Conservation (phyloP, 2,329 filamentous ascomycete species). For the Aspergillus melleus region DNA sequence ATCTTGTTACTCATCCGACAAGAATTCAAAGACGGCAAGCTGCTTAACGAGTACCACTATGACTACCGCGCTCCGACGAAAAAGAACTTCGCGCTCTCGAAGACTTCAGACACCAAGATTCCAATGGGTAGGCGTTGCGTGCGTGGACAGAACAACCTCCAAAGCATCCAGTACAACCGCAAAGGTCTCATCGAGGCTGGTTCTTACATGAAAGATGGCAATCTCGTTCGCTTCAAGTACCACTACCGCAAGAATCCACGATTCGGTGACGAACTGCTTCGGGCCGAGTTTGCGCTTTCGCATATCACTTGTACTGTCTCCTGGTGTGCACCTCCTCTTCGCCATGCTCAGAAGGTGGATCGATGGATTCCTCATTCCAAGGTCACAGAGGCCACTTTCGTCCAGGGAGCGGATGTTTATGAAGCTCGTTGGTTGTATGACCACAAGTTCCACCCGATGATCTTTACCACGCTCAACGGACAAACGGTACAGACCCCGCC, state of each 20-base stretch:
- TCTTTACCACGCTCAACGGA: conserved; percentile 52
- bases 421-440: conserved; percentile 53
- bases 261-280: conserved; percentile 56
- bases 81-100: conserved; percentile 27
- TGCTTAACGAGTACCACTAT: conserved; percentile 52
- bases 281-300: conserved; percentile 55
- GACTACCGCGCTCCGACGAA: conserved; percentile 38
- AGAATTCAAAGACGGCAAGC: conserved; percentile 47
- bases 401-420: conserved; percentile 54
- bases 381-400: conserved; percentile 56
- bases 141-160: conserved; percentile 45
- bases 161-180: conserved; percentile 54
- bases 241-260: conserved; percentile 56
- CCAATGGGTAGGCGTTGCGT: conserved; percentile 50
- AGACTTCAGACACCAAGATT: conserved; percentile 34
- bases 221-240: conserved; percentile 55
- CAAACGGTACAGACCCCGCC: conserved; percentile 52
- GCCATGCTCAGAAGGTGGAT: conserved; percentile 52
- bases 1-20: conserved; percentile 47
- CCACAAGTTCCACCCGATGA: conserved; percentile 51
- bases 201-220: conserved; percentile 54
- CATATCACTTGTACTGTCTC: conserved; percentile 57
- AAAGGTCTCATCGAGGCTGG: conserved; percentile 56
- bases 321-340: conserved; percentile 55
- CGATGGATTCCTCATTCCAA: conserved; percentile 58